These are phyloP conservation scores for Kazachstania kunashirensis DNA, from an alignment of 805 yeast genomes.

Conservation along the genomic window DNA sequence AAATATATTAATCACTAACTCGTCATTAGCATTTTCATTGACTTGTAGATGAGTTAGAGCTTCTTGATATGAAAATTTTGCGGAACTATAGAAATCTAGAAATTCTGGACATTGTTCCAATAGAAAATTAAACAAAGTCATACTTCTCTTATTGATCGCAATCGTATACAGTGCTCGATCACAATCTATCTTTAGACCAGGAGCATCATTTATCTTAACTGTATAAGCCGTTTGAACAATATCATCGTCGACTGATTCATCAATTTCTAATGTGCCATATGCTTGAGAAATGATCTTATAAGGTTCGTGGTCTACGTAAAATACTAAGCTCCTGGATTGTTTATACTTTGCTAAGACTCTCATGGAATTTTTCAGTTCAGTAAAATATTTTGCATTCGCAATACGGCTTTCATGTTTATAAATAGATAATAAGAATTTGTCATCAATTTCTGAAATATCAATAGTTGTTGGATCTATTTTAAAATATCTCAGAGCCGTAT, in stretches of 20 bases:
- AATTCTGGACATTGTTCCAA: slow-evolving; percentile 29
- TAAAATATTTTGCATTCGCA: slow-evolving; percentile 10
- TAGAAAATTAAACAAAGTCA: slow-evolving; percentile 46
- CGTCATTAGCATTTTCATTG: slow-evolving; percentile 44
- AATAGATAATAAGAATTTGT: slow-evolving; percentile 26
- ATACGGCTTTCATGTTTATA: slow-evolving; percentile 25
- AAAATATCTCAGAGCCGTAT: slow-evolving; percentile 31
- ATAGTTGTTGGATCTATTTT: slow-evolving; percentile 26
- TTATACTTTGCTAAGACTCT: slow-evolving; percentile 33
- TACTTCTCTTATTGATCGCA: slow-evolving; percentile 49
- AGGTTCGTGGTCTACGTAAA: slow-evolving; percentile 40
- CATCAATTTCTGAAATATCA: slow-evolving; percentile 15
- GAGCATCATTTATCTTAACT: slow-evolving; percentile 47
- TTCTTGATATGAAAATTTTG: slow-evolving; percentile 26
- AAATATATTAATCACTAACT: slow-evolving; percentile 29
- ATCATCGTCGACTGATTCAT: slow-evolving; percentile 52
- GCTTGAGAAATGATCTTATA: slow-evolving; percentile 37
- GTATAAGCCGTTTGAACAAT: slow-evolving; percentile 68
- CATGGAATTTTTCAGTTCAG: slow-evolving; percentile 33
- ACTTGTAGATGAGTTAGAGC: slow-evolving; percentile 45
- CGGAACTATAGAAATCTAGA: slow-evolving; percentile 18
- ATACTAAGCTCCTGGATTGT: slow-evolving; percentile 29
- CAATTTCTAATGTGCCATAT: slow-evolving; percentile 41
- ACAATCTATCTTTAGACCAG: slow-evolving; percentile 31
- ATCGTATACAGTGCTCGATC: slow-evolving; percentile 54